phyloP scores from a whole-genome alignment of 768 basidiomycete genomes.

The Panaeolus papilionaceus region DNA sequence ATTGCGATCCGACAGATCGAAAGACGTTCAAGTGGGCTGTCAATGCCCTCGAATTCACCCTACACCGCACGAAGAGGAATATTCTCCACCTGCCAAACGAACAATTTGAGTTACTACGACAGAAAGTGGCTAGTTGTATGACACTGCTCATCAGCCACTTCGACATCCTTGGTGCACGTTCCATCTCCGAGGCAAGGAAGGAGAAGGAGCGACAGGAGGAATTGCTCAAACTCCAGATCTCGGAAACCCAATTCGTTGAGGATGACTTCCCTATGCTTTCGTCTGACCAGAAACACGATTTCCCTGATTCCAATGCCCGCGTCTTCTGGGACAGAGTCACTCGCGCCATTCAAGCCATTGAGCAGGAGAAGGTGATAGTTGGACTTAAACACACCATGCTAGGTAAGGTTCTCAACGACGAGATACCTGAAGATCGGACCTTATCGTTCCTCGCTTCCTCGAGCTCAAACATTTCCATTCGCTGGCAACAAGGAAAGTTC shows the following conservation, averaged over 20 bases:
- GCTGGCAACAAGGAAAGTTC: slow-evolving; percentile 98
- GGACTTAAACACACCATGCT: slow-evolving; percentile 76
- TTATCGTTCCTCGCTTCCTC: slow-evolving; percentile 94
- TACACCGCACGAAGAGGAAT: slow-evolving; percentile 85
- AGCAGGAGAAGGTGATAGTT: slow-evolving; percentile 63
- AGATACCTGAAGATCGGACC: slow-evolving; percentile 92
- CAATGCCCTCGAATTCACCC: slow-evolving; percentile 91
- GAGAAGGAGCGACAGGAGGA: slow-evolving; percentile 89
- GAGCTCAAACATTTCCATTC: slow-evolving; percentile 93
- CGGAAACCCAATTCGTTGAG: slow-evolving; percentile 48
- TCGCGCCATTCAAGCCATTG: slow-evolving; percentile 65
- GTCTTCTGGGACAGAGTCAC: slow-evolving; percentile 78
- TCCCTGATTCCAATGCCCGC: slow-evolving; percentile 69
- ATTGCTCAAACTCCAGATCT: slow-evolving; percentile 56
- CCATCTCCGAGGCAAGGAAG: slow-evolving; percentile 84
- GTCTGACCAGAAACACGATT: slow-evolving; percentile 49
- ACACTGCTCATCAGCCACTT: slow-evolving; percentile 97
- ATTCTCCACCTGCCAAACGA: slow-evolving; percentile 88
- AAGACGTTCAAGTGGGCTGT: slow-evolving; percentile 99
- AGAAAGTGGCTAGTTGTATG: slow-evolving; percentile 96
- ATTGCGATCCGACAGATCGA: slow-evolving; percentile 94
- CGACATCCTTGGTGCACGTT: slow-evolving; percentile 95
- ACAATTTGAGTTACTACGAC: slow-evolving; percentile 89
- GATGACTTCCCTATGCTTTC: slow-evolving; percentile 50
- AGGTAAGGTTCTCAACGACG: slow-evolving; percentile 93